Base-by-base conservation (phyloP, 2,329 filamentous ascomycete genomes). In the Trichoderma simmonsii region DNA sequence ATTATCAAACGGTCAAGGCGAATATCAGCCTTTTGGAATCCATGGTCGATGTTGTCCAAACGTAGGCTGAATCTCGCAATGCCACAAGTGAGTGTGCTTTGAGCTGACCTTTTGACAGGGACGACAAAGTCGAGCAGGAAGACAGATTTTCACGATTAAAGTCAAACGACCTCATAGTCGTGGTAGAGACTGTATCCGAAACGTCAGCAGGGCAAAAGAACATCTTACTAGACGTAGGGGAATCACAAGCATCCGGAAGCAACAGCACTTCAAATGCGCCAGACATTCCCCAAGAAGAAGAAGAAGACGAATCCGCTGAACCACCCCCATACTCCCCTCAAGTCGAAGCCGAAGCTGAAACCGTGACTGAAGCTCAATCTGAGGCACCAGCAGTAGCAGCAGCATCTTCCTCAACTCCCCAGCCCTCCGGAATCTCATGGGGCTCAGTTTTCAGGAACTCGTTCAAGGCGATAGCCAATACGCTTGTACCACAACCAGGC, bases 381-480 rank as follows among this genome's bases (percentile, higher is more conserved):
- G 43, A 51, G n/a, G 8, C 43, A 21, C 18, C 43, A 1, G 8
- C 43, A n/a, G 15, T 28, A 34, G 30, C 57, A 11, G 8, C 56
- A 12, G 32, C 78, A 3, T 73, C 73, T 18, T 71, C 61, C 39
- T 70, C 73, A 61, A 72, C 4, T 21, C 9, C 70, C 62, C 26
- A 61, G n/a, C 36, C 56, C 39, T 30, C n/a, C 18, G 73, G 1
- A 66, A 71, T 0, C 74, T 79, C 75, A 1, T 76, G 75, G 24
- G 74, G 76, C 0, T 26, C 80, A 28, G 79, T 78, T 2, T 80
- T 83, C 28, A 78, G 78, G 3, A 77, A 79, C 26, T 79, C 80
- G 0, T 80, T 82, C 75, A 82, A 80, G 24, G 81, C 80, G 12
- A 77, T 82, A 71, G 80, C 81, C 0, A 73, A 79, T 7, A 74